Conservation (phyloP, 495 filamentous ascomycete species). For the Penicillium coprophilum region DNA sequence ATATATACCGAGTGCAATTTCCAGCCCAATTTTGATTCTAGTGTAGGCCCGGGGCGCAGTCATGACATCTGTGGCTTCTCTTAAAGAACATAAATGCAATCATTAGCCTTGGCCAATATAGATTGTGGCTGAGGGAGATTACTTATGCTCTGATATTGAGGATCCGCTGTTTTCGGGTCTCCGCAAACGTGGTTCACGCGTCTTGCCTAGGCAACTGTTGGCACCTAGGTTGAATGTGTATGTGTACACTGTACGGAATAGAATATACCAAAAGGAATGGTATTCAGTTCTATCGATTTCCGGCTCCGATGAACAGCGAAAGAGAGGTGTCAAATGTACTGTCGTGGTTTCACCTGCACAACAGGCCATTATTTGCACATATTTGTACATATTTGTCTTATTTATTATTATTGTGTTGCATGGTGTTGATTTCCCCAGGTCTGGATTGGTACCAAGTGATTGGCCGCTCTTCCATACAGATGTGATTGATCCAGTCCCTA, state of each 20-base stretch:
- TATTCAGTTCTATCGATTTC: neutral
- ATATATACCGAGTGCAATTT: neutral
- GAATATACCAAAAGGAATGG: neutral
- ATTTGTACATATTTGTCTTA: neutral
- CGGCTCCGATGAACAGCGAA: neutral
- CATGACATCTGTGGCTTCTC: constrained; percentile 13
- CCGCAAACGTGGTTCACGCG: constrained; percentile 23
- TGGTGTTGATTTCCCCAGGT: neutral
- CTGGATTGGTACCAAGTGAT: constrained; percentile 5
- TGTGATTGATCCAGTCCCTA: constrained; percentile 1
- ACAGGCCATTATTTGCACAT: neutral
- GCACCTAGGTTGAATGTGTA: constrained; percentile 5
- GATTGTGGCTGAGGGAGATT: constrained; percentile 3
- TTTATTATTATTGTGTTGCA: neutral
- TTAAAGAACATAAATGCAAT: neutral
- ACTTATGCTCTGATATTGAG: neutral
- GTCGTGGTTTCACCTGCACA: neutral
- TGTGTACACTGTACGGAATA: neutral
- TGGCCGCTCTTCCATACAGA: neutral
- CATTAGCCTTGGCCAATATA: neutral
- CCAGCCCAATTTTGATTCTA: neutral
- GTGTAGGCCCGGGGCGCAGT: neutral
- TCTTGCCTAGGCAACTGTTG: constrained; percentile 18
- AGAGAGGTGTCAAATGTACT: neutral
- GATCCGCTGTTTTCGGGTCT: constrained; percentile 15